Evolutionary conservation across 1,284 basidiomycete species (phyloP), one percentile per base, ranked within the genome.

Genomic region (Leccinum pachyderme): DNA sequence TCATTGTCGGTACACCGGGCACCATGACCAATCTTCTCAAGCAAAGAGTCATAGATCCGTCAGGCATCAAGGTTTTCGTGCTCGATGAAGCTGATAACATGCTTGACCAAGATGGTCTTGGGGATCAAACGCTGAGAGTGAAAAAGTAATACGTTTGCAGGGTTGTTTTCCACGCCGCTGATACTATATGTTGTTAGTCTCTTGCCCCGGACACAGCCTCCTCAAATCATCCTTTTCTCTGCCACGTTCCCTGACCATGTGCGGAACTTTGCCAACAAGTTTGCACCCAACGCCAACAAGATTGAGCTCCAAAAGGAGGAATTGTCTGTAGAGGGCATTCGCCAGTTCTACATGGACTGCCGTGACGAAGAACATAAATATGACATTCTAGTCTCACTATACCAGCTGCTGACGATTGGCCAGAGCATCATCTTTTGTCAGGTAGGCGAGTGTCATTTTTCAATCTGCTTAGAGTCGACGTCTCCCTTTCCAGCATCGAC

Each of bases 61-160:
- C 80, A 51, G 78, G 87, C 37, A 83, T 99, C 69, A 93, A 93
- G 69, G 93, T 98, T 9, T 95, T 99, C 59, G 96, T 99, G 9
- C 80, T 99, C 22, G 97, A 99, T 69, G 97, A 99, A 75, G 97
- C 97, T 31, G 97, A 99, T 75, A 97, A 98, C 73, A 98, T 99
- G 95, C 80, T 99, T 61, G 95, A 96, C 70, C 87, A 94, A 68
- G 93, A 96, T 71, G 94, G 95, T 24, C 75, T 99, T 51, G 94
- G 94, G n/a, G 97, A 99, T 65, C 96, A 99, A 75, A 96, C 93
- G 2, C 76, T 96, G 57, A 83, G 90, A 50, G 94, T 98, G 56
- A 98, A 98, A 76, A 97, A 95, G 94, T 66, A 46, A 8, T 15
- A 15, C 35, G 47, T 8, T 24, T 32, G 28, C 43, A 27, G n/a